These are phyloP conservation scores for Sicyos baderoa DNA, from an alignment of 306 rosid genomes.

Conservation along the genomic window DNA sequence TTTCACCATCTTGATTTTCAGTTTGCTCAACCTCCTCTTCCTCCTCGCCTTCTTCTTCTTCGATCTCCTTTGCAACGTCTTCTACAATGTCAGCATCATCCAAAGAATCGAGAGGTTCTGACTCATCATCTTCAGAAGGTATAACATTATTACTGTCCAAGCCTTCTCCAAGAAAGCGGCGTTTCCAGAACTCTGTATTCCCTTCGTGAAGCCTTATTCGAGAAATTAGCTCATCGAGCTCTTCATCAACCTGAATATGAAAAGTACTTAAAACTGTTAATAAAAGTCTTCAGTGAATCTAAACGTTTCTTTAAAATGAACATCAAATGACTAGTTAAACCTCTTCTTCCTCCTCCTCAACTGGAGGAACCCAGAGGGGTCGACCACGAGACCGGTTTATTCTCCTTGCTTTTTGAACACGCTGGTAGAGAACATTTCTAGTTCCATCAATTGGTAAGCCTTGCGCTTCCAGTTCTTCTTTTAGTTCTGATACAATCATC, in stretches of 20 bases:
- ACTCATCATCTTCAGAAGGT: conserved; percentile 23
- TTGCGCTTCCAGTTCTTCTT: conserved; percentile 94
- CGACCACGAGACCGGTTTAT: conserved; percentile 95
- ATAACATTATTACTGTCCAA: conserved; percentile 38
- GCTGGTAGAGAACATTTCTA: conserved; percentile 95
- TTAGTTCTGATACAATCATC: conserved; percentile 82
- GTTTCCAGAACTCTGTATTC: conserved; percentile 87
- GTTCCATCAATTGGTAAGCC: conserved; percentile 89
- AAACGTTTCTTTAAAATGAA: neutral
- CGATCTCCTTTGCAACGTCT: conserved; percentile 57
- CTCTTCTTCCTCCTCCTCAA: conserved; percentile 94
- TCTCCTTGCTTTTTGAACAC: conserved; percentile 97
- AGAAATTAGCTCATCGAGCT: conserved; percentile 74
- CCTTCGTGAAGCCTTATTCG: conserved; percentile 79
- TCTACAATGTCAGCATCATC: conserved; percentile 50
- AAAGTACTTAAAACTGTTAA: neutral
- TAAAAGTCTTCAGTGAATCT: neutral
- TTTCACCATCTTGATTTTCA: conserved; percentile 63
- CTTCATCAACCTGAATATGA: conserved; percentile 68
- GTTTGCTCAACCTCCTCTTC: conserved; percentile 63
- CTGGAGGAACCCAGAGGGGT: conserved; percentile 97
- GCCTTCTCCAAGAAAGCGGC: conserved; percentile 85
- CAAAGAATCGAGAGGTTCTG: conserved; percentile 41
- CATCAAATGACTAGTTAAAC: conserved; percentile 26
- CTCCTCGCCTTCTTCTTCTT: conserved; percentile 65